Percentiles rank a stretch among this genome's conserved stretches.
Conservation (phyloP, 2,329 filamentous ascomycete genomes). For the Domatiomyces catenatus region DNA sequence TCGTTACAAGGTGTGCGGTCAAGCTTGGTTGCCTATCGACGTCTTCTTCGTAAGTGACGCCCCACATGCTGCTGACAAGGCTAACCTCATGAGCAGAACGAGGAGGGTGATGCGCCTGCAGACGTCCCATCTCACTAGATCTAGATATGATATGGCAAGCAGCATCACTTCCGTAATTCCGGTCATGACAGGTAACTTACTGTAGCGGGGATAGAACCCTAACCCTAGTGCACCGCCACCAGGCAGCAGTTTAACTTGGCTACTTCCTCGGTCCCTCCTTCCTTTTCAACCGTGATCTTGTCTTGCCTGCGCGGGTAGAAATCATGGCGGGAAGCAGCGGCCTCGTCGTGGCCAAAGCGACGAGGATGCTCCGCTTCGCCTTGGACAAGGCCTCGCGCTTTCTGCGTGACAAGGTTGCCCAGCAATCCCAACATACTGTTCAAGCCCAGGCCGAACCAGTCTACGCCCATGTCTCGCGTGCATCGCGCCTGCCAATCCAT, state of each 20-base stretch:
- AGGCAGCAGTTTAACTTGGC: not conserved
- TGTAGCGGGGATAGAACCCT: not conserved
- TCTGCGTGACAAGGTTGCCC: constrained; percentile 28
- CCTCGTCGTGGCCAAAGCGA: constrained; percentile 35
- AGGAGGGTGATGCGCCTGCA: constrained; percentile 1
- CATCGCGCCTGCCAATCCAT: constrained; percentile 43
- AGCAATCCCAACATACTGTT: constrained; percentile 17
- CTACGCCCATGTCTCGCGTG: constrained; percentile 34
- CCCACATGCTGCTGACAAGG: not conserved
- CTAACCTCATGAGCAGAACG: not conserved
- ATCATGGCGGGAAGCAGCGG: constrained; percentile 34
- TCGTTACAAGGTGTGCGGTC: constrained; percentile 69
- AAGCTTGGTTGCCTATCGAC: constrained; percentile 46
- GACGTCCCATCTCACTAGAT: not conserved
- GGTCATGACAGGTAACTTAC: not conserved
- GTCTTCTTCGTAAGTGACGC: constrained; percentile 47
- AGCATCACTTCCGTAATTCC: too few species aligned
- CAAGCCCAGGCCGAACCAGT: constrained; percentile 36
- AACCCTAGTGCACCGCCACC: not conserved
- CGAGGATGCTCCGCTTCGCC: constrained; percentile 33
- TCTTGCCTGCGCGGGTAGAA: constrained; percentile 14
- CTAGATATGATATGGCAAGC: too few species aligned
- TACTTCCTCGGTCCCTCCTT: constrained; percentile 29
- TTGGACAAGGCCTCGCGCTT: constrained; percentile 32
- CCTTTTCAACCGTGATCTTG: constrained; percentile 1